A percentile compares a stretch with the other conserved stretches of the same genome.
These are phyloP conservation scores for Carpinus viminea DNA, from an alignment of 306 rosid genomes.

Conservation along the genomic window DNA sequence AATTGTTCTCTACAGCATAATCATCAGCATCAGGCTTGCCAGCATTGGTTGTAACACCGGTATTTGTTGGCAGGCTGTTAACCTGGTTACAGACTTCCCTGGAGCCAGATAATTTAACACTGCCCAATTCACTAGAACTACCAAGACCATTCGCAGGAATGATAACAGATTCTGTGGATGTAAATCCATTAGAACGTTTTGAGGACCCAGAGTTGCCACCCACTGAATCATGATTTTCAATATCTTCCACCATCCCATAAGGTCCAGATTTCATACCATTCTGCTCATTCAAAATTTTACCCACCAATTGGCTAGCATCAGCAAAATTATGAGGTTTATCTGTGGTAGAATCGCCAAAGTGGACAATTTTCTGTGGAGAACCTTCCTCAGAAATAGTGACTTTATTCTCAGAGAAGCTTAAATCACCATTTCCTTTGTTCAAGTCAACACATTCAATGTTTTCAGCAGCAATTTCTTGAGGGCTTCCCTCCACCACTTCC, in stretches of 20 bases:
- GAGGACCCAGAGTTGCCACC: slow-evolving; percentile 31
- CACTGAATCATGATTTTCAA: slow-evolving; percentile 21
- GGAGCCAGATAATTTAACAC: slow-evolving; percentile 28
- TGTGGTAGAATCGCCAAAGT: slow-evolving; percentile 25
- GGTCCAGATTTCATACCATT: slow-evolving; percentile 40
- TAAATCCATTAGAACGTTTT: slow-evolving; percentile 36
- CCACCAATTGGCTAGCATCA: slow-evolving; percentile 30
- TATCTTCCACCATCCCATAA: slow-evolving; percentile 28
- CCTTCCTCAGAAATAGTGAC: slow-evolving; percentile 30
- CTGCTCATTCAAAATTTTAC: slow-evolving; percentile 33
- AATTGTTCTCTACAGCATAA: slow-evolving; percentile 24
- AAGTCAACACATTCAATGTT: slow-evolving; percentile 35
- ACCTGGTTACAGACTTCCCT: slow-evolving; percentile 24
- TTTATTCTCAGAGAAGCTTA: slow-evolving; percentile 32
- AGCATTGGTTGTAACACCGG: slow-evolving; percentile 27
- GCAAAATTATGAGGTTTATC: slow-evolving; percentile 28
- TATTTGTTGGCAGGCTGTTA: slow-evolving; percentile 26
- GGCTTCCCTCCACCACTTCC: slow-evolving; percentile 44
- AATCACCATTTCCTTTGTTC: slow-evolving; percentile 42
- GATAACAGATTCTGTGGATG: slow-evolving; percentile 22
- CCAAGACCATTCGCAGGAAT: slow-evolving; percentile 34
- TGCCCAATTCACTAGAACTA: slow-evolving; percentile 28
- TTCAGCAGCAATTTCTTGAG: slow-evolving; percentile 39
- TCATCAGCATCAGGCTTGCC: slow-evolving; percentile 27
- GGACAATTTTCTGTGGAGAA: slow-evolving; percentile 27